Conservation (phyloP, 192 early-diverging fungal genomes). For the Backusella westeae region DNA sequence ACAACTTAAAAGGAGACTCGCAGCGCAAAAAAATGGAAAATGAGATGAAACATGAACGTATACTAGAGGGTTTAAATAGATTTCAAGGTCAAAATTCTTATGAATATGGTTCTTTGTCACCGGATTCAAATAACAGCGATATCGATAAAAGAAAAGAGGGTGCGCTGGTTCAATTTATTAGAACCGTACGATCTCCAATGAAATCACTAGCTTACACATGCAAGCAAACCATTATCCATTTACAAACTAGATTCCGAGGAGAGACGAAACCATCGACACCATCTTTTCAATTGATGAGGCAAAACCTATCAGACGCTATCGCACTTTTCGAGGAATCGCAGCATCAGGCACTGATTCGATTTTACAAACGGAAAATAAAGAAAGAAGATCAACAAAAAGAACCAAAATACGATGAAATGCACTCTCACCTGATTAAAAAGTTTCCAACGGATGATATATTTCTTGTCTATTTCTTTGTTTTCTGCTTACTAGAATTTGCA, state of each 20-base stretch:
- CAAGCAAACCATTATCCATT: slow-evolving; percentile 47
- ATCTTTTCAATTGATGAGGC: slow-evolving; percentile 8
- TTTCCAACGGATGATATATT: slow-evolving; percentile 60
- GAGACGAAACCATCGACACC: slow-evolving; percentile 3
- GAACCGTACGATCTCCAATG: slow-evolving; percentile 45
- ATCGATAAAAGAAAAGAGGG: slow-evolving; percentile 30
- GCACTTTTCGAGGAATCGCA: slow-evolving; percentile 49
- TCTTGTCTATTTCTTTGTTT: slow-evolving; percentile 73
- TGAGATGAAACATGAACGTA: slow-evolving; percentile 8
- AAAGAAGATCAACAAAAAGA: background rate
- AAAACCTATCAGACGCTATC: slow-evolving; percentile 43
- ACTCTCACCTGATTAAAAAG: slow-evolving; percentile 30
- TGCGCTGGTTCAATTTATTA: slow-evolving; percentile 44
- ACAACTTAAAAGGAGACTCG: background rate
- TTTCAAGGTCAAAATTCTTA: slow-evolving; percentile 29
- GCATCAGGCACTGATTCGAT: slow-evolving; percentile 38
- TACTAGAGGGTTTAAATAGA: background rate
- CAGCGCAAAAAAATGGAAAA: slow-evolving; percentile 17
- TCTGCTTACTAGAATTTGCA: slow-evolving; percentile 69
- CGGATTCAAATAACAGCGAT: background rate
- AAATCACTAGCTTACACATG: slow-evolving; percentile 51
- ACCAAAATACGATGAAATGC: background rate
- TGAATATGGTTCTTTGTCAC: background rate
- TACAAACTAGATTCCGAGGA: slow-evolving; percentile 42
- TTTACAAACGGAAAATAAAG: slow-evolving; percentile 34